Percentiles rank a stretch among this genome's conserved stretches.
Conservation (phyloP, 2,329 filamentous ascomycete genomes). For the Pyrenophora teres region DNA sequence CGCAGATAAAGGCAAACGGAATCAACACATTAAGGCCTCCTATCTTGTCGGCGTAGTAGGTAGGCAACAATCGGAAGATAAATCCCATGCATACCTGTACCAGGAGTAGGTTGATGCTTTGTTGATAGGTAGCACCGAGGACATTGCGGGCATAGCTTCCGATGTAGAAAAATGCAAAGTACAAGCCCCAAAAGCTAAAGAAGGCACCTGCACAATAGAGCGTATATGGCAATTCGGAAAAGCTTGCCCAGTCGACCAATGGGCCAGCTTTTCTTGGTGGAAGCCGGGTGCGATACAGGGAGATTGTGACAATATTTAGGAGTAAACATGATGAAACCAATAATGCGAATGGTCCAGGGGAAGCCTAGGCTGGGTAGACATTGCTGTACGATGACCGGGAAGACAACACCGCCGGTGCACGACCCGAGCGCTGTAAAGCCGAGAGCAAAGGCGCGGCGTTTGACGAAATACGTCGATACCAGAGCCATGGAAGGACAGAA, state of each 20-base stretch:
- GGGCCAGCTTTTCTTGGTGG: slow-evolving; percentile 50
- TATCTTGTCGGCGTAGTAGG: slow-evolving; percentile 45
- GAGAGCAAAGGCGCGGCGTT: slow-evolving; percentile 35
- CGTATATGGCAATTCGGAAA: slow-evolving; percentile 48
- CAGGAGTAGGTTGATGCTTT: slow-evolving; percentile 61
- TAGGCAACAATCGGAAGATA: slow-evolving; percentile 56
- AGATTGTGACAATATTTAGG: slow-evolving; percentile 37
- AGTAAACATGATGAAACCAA: slow-evolving; percentile 66
- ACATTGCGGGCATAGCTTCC: slow-evolving; percentile 50
- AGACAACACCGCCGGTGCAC: slow-evolving; percentile 39
- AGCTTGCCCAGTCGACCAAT: slow-evolving; percentile 49
- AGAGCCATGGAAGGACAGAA: slow-evolving; percentile 62
- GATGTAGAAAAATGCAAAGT: slow-evolving; percentile 54
- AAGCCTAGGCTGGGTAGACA: slow-evolving; percentile 51
- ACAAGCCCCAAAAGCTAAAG: slow-evolving; percentile 47
- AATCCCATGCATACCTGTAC: slow-evolving; percentile 56
- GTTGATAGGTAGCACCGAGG: slow-evolving; percentile 54
- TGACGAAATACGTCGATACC: slow-evolving; percentile 50
- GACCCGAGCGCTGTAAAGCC: slow-evolving; percentile 36
- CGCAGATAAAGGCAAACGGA: slow-evolving; percentile 54
- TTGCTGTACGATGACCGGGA: slow-evolving; percentile 41
- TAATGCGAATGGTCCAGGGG: slow-evolving; percentile 65
- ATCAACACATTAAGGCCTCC: slow-evolving; percentile 56
- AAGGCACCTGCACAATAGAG: slow-evolving; percentile 46
- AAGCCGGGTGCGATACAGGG: slow-evolving; percentile 46